Conservation (phyloP, 2,329 filamentous ascomycete species). For the Fusarium compactum region DNA sequence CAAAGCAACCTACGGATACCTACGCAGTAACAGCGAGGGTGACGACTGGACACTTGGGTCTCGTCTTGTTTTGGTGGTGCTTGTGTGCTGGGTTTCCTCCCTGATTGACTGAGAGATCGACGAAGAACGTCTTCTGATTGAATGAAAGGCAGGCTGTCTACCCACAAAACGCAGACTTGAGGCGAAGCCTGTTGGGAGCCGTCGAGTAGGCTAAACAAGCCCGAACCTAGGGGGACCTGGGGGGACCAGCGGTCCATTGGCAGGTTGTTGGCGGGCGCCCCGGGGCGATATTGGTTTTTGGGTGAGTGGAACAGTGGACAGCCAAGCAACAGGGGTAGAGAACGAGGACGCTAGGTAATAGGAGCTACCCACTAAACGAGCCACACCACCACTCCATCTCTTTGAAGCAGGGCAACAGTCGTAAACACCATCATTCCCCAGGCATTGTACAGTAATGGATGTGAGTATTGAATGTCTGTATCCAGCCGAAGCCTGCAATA, state of each 20-base stretch:
- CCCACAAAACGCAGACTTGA: slow-evolving; percentile 44
- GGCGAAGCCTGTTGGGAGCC: slow-evolving; percentile 43
- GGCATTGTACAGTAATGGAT: not conserved
- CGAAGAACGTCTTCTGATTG: slow-evolving; percentile 35
- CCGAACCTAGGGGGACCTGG: slow-evolving; percentile 10
- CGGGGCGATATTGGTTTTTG: slow-evolving; percentile 34
- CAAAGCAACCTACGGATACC: not conserved
- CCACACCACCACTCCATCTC: not conserved
- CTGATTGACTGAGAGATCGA: slow-evolving; percentile 41
- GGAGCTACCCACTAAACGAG: not conserved
- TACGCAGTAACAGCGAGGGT: slow-evolving; percentile 8
- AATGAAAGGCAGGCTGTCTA: slow-evolving; percentile 31
- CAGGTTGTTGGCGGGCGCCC: slow-evolving; percentile 31
- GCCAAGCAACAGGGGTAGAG: slow-evolving; percentile 11
- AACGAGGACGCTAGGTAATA: not conserved
- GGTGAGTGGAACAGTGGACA: slow-evolving; percentile 35
- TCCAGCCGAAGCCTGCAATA: not conserved
- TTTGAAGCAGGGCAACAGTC: not conserved
- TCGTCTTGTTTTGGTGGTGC: slow-evolving; percentile 29
- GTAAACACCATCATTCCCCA: not conserved
- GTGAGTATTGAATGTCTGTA: not conserved
- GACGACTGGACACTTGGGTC: slow-evolving; percentile 34
- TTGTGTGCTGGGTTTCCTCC: slow-evolving; percentile 37
- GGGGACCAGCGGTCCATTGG: slow-evolving; percentile 17
- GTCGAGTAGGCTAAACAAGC: slow-evolving; percentile 33